A percentile compares a stretch with the other conserved stretches of the same genome.
These are phyloP conservation scores for Pleurotus tuoliensis DNA, from an alignment of 768 basidiomycete species.

Conservation along the genomic window DNA sequence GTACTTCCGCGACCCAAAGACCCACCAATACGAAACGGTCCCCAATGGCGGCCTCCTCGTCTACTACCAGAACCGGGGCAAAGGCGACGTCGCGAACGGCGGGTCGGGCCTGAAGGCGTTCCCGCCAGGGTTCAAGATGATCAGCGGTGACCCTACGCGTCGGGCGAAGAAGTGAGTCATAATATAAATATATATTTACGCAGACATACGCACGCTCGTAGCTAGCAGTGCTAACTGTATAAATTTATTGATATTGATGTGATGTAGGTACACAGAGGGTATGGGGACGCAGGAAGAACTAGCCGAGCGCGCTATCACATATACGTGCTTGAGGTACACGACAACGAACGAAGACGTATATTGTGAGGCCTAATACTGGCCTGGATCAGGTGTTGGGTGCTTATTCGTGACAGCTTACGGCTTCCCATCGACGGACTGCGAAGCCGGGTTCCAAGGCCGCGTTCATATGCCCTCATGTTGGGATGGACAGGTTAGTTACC, in stretches of 20 bases:
- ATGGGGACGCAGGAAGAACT: conserved; percentile 37
- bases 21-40: conserved; percentile 32
- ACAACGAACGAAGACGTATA: conserved; percentile 18
- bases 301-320: conserved; percentile 34
- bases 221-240: background rate
- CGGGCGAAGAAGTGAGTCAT: conserved; percentile 29
- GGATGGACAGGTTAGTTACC: conserved; percentile 31
- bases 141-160: conserved; percentile 35
- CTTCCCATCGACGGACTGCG: conserved; percentile 40
- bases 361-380: conserved; percentile 13
- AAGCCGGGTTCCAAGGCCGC: conserved; percentile 34
- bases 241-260: background rate
- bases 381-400: background rate
- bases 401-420: conserved; percentile 22
- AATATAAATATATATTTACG: too few species aligned
- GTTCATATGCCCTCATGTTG: conserved; percentile 39
- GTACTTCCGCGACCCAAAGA: conserved; percentile 36
- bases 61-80: conserved; percentile 40
- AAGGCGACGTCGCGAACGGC: conserved; percentile 32
- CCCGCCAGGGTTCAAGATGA: conserved; percentile 38
- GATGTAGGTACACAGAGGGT: conserved; percentile 21
- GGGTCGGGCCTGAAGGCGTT: conserved; percentile 38
- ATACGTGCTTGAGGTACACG: conserved; percentile 35
- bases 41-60: conserved; percentile 36
- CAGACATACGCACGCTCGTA: background rate